These are phyloP conservation scores for Coemansia pectinata DNA, from an alignment of 192 early-diverging fungal species.

Conservation along the genomic window DNA sequence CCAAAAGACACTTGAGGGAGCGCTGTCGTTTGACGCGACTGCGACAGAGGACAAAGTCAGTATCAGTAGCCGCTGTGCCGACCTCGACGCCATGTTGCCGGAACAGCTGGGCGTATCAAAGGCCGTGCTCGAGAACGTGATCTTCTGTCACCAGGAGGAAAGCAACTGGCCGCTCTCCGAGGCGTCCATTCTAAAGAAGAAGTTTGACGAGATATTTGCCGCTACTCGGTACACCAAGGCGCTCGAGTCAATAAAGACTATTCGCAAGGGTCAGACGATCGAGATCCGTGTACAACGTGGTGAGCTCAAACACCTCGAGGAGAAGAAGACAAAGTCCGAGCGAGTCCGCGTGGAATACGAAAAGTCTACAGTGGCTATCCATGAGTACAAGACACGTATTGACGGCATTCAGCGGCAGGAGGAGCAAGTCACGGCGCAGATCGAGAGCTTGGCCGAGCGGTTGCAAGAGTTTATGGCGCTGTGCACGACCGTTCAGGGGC, in stretches of 20 bases:
- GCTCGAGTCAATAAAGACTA: slow-evolving; percentile 74
- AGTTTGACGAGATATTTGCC: slow-evolving; percentile 98
- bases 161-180: slow-evolving; percentile 96
- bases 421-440: slow-evolving; percentile 50
- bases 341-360: slow-evolving; percentile 53
- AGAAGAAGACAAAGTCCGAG: slow-evolving; percentile 72
- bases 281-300: slow-evolving; percentile 65
- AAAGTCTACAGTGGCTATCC: slow-evolving; percentile 48
- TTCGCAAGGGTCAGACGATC: slow-evolving; percentile 68
- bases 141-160: slow-evolving; percentile 99
- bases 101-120: slow-evolving; percentile 85
- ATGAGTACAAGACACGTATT: slow-evolving; percentile 46
- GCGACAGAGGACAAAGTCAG: slow-evolving; percentile 64
- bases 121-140: slow-evolving; percentile 95
- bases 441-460: slow-evolving; percentile 48
- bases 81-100: slow-evolving; percentile 83
- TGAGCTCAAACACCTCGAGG: slow-evolving; percentile 66
- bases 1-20: slow-evolving; percentile 80
- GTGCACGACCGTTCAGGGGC: slow-evolving; percentile 42
- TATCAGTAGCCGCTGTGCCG: slow-evolving; percentile 79
- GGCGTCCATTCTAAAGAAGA: slow-evolving; percentile 83
- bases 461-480: slow-evolving; percentile 50
- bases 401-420: slow-evolving; percentile 45
- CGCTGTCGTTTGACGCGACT: slow-evolving; percentile 61
- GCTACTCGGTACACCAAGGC: slow-evolving; percentile 91